Conservation (phyloP, 164 flowering plant species). For the Nymphaea colorata region DNA sequence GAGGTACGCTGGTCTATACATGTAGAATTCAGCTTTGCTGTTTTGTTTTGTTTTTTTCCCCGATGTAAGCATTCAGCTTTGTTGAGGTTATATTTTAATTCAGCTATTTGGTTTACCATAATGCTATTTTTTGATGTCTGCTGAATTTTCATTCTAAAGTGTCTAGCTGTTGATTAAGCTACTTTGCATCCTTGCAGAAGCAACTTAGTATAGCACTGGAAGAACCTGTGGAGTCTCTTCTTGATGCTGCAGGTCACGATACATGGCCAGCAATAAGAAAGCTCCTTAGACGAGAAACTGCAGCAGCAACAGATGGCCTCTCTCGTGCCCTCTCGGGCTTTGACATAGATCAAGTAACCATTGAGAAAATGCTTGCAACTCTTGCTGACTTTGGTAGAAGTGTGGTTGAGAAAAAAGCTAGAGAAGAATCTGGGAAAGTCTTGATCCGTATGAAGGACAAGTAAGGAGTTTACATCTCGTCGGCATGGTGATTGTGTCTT, state of each 20-base stretch:
- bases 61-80: neutral
- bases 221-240: slow-evolving; percentile 86
- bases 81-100: neutral
- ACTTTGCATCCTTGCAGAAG: slow-evolving; percentile 25
- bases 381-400: slow-evolving; percentile 59
- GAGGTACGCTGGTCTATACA: slow-evolving; percentile 39
- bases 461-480: slow-evolving; percentile 16
- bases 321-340: slow-evolving; percentile 70
- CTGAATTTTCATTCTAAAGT: neutral
- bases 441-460: slow-evolving; percentile 92
- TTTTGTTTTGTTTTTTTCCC: neutral
- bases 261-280: slow-evolving; percentile 95
- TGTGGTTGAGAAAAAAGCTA: slow-evolving; percentile 72
- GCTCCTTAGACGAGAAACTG: slow-evolving; percentile 67
- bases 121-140: too few relatives aligned
- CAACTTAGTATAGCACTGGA: slow-evolving; percentile 64
- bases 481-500: neutral
- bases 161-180: neutral
- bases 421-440: slow-evolving; percentile 89
- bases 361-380: slow-evolving; percentile 44
- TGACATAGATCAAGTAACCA: slow-evolving; percentile 60
- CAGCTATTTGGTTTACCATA: neutral
- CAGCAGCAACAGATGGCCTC: slow-evolving; percentile 58
- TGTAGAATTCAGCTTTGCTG: too few relatives aligned
- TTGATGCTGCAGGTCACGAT: slow-evolving; percentile 69